phyloP scores from a whole-genome alignment of 768 basidiomycete species.

The Leucocoprinus leucothites region DNA sequence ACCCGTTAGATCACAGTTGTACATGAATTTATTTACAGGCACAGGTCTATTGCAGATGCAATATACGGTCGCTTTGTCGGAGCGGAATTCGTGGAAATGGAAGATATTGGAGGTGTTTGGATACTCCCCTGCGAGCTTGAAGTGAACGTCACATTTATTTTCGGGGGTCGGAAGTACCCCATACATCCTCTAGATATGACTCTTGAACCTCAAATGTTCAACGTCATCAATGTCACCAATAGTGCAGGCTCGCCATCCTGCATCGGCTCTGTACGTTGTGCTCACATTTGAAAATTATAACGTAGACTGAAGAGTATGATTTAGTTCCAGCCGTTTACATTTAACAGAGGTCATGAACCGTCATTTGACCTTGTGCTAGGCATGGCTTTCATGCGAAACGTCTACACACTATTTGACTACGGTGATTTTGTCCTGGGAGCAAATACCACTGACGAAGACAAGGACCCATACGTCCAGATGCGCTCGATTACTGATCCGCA shows the following conservation, averaged over 20 bases:
- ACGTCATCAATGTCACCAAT: constrained; percentile 28
- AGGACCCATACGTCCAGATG: constrained; percentile 60
- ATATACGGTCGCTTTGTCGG: constrained; percentile 57
- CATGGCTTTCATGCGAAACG: constrained; percentile 71
- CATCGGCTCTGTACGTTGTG: constrained; percentile 36
- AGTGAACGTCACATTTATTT: constrained; percentile 64
- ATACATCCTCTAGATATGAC: constrained; percentile 67
- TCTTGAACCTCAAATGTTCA: constrained; percentile 35
- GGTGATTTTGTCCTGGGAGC: constrained; percentile 48
- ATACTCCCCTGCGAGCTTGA: constrained; percentile 59
- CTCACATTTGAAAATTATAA: neutral
- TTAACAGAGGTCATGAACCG: constrained; percentile 34
- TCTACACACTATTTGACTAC: constrained; percentile 61
- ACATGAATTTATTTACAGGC: neutral
- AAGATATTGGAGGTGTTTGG: constrained; percentile 48
- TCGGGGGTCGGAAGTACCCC: constrained; percentile 53
- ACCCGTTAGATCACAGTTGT: neutral
- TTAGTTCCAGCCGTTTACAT: constrained; percentile 70
- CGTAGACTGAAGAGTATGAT: neutral
- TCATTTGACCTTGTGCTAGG: constrained; percentile 67
- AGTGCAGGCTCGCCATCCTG: constrained; percentile 30
- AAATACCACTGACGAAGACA: constrained; percentile 34
- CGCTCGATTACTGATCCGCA: constrained; percentile 50
- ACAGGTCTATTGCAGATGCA: constrained; percentile 42
- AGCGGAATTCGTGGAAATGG: constrained; percentile 42